phyloP scores from a whole-genome alignment of 345 rosid species.

The Salix koriyanagi region DNA sequence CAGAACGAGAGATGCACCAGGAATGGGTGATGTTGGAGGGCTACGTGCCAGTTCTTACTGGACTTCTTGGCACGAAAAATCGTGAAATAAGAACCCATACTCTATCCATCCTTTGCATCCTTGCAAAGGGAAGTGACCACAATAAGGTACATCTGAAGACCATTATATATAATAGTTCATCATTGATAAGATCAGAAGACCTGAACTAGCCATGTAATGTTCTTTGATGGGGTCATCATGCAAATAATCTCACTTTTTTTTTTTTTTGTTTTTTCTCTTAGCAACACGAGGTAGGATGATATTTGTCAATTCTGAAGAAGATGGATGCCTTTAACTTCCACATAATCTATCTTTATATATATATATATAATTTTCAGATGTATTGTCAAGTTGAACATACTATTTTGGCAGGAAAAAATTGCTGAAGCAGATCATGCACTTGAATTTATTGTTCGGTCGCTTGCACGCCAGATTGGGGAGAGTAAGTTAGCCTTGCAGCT shows the following conservation, averaged over 20 bases:
- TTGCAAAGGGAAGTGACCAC: conserved; percentile 18
- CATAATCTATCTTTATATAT: no score
- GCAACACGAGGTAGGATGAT: background rate
- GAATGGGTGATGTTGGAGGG: conserved; percentile 20
- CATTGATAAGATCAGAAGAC: background rate
- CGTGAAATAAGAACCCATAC: conserved; percentile 21
- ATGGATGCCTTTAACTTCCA: background rate
- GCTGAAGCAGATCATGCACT: conserved; percentile 16
- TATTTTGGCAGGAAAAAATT: conserved; percentile 19
- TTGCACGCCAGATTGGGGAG: conserved; percentile 27
- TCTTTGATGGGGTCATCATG: background rate
- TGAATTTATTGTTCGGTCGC: conserved; percentile 21
- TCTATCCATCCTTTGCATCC: conserved; percentile 23
- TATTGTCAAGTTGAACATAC: background rate
- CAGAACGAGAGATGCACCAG: conserved; percentile 11
- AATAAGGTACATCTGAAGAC: conserved; percentile 21
- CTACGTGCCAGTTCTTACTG: conserved; percentile 15
- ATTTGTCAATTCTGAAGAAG: background rate
- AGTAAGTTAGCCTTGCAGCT: conserved; percentile 23
- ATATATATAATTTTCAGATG: no score
- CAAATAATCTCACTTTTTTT: background rate
- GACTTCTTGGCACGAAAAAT: conserved; percentile 21
- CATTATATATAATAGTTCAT: background rate
- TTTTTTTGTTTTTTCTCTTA: background rate
- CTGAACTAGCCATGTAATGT: background rate